Evolutionary conservation across 2,329 filamentous ascomycete genomes (phyloP).

Genomic region (Leptographium flavum): DNA sequence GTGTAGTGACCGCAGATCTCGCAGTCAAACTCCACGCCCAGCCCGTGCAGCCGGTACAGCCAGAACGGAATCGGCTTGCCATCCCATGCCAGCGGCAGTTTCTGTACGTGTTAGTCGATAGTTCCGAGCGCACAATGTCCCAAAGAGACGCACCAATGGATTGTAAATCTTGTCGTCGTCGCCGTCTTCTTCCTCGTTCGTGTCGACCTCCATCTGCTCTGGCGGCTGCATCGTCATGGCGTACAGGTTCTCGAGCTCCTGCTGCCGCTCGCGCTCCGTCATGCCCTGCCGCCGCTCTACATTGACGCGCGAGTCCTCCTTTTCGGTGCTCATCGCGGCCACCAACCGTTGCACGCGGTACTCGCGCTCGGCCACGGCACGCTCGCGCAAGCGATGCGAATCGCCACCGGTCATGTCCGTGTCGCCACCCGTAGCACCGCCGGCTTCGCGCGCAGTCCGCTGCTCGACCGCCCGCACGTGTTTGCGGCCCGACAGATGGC

Average conservation of each 20-base stretch:
- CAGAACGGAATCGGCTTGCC: slow-evolving; percentile 98
- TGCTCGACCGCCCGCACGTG: slow-evolving; percentile 72
- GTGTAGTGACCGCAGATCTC: slow-evolving; percentile 63
- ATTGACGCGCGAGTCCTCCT: slow-evolving; percentile 80
- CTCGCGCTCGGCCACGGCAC: slow-evolving; percentile 80
- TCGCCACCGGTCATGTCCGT: slow-evolving; percentile 14
- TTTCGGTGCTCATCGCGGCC: slow-evolving; percentile 70
- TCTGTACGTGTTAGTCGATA: slow-evolving; percentile 21
- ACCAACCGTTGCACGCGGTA: slow-evolving; percentile 68
- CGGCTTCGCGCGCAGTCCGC: slow-evolving; percentile 31
- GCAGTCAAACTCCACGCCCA: slow-evolving; percentile 89
- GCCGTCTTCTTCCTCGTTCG: slow-evolving; percentile 54
- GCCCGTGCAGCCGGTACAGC: slow-evolving; percentile 91
- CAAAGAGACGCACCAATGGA: slow-evolving; percentile 37
- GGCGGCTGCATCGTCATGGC: slow-evolving; percentile 33
- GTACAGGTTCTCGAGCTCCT: slow-evolving; percentile 82
- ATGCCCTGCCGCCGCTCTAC: slow-evolving; percentile 94
- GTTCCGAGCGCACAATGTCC: background rate
- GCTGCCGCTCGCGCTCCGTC: slow-evolving; percentile 89
- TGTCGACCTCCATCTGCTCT: slow-evolving; percentile 24
- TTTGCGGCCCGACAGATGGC: slow-evolving; percentile 80
- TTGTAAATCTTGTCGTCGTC: slow-evolving; percentile 94
- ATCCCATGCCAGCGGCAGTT: slow-evolving; percentile 92
- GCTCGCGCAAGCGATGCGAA: slow-evolving; percentile 60
- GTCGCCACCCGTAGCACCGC: slow-evolving; percentile 12